phyloP scores from a whole-genome alignment of 345 rosid species.

The Brassica rapa region DNA sequence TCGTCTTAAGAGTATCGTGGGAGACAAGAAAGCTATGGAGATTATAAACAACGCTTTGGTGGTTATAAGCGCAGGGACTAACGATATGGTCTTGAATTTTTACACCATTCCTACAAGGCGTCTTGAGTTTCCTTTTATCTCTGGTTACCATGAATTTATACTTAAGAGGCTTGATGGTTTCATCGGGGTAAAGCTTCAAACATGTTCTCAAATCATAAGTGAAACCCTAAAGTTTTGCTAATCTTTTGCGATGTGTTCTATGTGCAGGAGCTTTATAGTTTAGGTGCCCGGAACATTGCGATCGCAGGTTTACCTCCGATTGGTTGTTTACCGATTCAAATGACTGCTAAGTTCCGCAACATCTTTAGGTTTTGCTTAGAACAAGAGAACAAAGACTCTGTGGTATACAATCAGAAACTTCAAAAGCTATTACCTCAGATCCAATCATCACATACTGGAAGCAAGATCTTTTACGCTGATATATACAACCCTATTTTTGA shows the following conservation, averaged over 20 bases:
- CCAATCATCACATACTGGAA: background rate
- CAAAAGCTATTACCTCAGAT: background rate
- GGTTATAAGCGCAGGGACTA: background rate
- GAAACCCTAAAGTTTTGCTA: background rate
- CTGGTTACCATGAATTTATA: background rate
- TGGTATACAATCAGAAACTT: background rate
- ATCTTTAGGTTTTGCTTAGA: background rate
- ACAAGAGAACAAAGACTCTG: background rate
- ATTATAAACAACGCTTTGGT: background rate
- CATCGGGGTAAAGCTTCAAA: background rate
- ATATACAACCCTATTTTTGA: background rate
- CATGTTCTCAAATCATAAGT: background rate
- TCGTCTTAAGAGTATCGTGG: background rate
- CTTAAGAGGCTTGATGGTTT: background rate
- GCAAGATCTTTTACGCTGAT: background rate
- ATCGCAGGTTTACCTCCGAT: background rate
- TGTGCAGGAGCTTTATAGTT: conserved; percentile 1
- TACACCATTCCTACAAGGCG: background rate
- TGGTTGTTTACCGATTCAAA: background rate
- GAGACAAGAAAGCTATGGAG: background rate
- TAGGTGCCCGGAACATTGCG: background rate
- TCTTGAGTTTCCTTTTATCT: background rate
- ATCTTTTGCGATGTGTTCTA: background rate
- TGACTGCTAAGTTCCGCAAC: conserved; percentile 3
- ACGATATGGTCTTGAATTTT: background rate